phyloP scores from a whole-genome alignment of 2,329 filamentous ascomycete species.

The Aspergillus sp. region DNA sequence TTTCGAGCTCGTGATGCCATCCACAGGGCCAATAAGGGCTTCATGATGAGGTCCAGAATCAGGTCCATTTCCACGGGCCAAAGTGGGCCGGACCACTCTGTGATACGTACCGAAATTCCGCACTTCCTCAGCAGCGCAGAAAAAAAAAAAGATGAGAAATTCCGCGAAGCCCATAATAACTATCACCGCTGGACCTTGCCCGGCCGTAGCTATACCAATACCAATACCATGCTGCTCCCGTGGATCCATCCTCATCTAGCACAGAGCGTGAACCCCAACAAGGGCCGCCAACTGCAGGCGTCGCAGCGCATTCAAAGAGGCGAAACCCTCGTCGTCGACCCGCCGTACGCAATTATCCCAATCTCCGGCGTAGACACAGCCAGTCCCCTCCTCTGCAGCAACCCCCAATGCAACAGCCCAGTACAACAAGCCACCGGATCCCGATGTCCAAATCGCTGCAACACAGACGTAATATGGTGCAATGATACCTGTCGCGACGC shows the following conservation, averaged over 20 bases:
- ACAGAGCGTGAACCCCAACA: slow-evolving; percentile 26
- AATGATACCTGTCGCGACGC: slow-evolving; percentile 18
- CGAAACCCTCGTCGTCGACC: slow-evolving; percentile 28
- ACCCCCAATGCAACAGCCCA: slow-evolving; percentile 26
- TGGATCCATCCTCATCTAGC: slow-evolving; percentile 32
- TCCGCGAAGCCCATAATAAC: neutral
- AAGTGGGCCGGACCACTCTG: neutral
- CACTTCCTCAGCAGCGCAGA: neutral
- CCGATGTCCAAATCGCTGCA: slow-evolving; percentile 24
- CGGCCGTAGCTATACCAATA: neutral
- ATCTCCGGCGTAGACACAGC: slow-evolving; percentile 4
- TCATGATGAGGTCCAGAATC: neutral
- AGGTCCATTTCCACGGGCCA: neutral
- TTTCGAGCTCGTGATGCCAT: neutral
- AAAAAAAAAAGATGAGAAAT: neutral
- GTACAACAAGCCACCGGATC: slow-evolving; percentile 7
- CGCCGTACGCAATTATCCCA: slow-evolving; percentile 32
- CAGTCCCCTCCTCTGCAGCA: slow-evolving; percentile 29
- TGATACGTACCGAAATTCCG: neutral
- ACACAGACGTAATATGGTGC: slow-evolving; percentile 31
- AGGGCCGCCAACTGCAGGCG: slow-evolving; percentile 33
- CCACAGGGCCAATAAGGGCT: neutral
- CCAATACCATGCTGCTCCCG: neutral
- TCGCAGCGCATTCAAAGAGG: slow-evolving; percentile 24
- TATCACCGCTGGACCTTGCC: neutral